Conservation (phyloP, 306 rosid genomes). For the Luffa acutangula region DNA sequence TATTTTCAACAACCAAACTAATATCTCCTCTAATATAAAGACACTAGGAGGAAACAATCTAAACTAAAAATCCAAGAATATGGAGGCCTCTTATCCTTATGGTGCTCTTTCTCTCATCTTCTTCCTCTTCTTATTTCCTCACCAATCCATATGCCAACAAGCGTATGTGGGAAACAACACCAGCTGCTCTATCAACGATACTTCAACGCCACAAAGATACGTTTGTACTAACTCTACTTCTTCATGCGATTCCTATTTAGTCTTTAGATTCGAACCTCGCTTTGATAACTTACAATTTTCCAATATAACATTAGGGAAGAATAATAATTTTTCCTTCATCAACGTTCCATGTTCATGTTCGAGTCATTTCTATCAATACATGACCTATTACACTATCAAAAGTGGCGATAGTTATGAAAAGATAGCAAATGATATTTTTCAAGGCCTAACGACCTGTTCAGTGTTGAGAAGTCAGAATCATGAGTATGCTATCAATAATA, state of each 20-base stretch:
- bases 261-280: conserved; percentile 22
- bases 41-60: no score
- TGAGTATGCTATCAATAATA: background rate
- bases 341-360: background rate
- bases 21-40: no score
- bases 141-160: conserved; percentile 30
- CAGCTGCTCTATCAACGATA: conserved; percentile 18
- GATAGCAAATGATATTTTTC: background rate
- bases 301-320: background rate
- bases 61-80: no score
- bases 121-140: conserved; percentile 13
- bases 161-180: conserved; percentile 20
- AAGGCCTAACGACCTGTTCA: background rate
- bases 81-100: background rate
- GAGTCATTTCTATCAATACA: background rate
- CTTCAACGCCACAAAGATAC: conserved; percentile 32
- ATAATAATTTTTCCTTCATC: background rate
- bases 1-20: no score
- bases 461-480: background rate
- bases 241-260: conserved; percentile 35
- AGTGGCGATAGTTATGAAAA: background rate
- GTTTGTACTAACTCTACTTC: conserved; percentile 27
- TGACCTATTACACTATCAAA: background rate
- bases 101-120: background rate
- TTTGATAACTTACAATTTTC: background rate